These are phyloP conservation scores for Ulmus americana DNA, from an alignment of 331 rosid genomes.

Conservation along the genomic window DNA sequence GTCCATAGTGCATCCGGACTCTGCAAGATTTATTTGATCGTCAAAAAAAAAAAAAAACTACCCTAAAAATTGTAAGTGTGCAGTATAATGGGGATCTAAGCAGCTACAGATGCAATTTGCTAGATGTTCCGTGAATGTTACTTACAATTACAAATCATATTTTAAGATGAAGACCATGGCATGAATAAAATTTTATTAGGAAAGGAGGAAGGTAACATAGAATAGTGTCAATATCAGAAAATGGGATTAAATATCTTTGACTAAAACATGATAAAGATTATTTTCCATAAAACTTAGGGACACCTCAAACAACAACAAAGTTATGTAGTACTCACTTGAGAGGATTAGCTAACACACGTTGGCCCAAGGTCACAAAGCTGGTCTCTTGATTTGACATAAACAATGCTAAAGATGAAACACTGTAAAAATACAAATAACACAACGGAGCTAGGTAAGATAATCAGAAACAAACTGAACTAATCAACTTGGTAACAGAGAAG, in stretches of 20 bases:
- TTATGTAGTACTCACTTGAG: constrained; percentile 64
- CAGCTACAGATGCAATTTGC: not conserved
- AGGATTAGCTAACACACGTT: constrained; percentile 83
- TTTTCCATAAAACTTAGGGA: too few species aligned
- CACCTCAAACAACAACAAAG: not conserved
- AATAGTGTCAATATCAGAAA: not conserved
- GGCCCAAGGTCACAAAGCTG: constrained; percentile 95
- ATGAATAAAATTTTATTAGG: not conserved
- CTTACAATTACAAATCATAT: too few species aligned
- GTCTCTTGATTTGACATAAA: constrained; percentile 99
- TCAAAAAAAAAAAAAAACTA: not conserved
- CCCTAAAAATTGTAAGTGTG: not conserved
- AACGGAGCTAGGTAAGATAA: constrained; percentile 19
- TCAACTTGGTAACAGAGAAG: constrained; percentile 4
- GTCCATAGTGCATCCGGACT: constrained; percentile 98
- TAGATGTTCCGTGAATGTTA: not conserved
- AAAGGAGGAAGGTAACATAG: not conserved
- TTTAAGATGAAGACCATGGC: not conserved
- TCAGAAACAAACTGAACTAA: constrained; percentile 4
- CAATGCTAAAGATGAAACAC: constrained; percentile 98
- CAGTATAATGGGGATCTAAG: not conserved
- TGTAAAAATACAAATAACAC: constrained; percentile 37
- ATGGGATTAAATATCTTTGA: too few species aligned
- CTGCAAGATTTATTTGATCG: constrained; percentile 35
- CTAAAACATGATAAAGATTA: too few species aligned